These are phyloP conservation scores for Arthrocladium fulminans DNA, from an alignment of 2,329 filamentous ascomycete species.

Conservation along the genomic window DNA sequence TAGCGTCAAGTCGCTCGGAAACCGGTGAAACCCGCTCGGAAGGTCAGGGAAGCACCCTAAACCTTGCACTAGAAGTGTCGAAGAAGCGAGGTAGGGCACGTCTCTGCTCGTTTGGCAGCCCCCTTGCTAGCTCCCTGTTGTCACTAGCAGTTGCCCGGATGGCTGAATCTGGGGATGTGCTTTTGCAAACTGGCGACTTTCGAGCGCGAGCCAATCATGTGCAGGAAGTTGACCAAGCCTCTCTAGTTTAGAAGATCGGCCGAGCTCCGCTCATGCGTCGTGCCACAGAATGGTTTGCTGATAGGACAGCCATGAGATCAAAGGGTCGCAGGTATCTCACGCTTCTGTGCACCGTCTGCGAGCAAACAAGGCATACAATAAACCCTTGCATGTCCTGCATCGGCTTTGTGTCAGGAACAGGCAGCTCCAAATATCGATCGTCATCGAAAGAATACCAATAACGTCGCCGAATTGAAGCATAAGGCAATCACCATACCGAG, in stretches of 20 bases:
- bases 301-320: constrained; percentile 5
- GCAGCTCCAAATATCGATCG: not conserved
- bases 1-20: too few species aligned
- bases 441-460: not conserved
- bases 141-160: not conserved
- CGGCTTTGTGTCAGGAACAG: not conserved
- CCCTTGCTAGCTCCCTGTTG: too few species aligned
- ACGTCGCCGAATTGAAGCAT: not conserved
- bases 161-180: not conserved
- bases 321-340: not conserved
- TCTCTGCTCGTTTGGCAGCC: not conserved
- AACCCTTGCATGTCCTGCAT: not conserved
- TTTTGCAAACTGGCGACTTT: not conserved
- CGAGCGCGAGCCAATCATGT: constrained; percentile 3
- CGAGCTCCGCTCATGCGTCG: not conserved
- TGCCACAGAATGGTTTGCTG: not conserved
- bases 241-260: not conserved
- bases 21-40: too few species aligned
- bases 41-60: too few species aligned
- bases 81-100: not conserved
- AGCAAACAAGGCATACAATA: not conserved
- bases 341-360: not conserved
- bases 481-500: not conserved
- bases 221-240: not conserved
- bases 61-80: not conserved